Percentiles rank a stretch among this genome's conserved stretches.
Evolutionary conservation across 2,329 filamentous ascomycete genomes (phyloP).

Genomic region (Botrytis elliptica): DNA sequence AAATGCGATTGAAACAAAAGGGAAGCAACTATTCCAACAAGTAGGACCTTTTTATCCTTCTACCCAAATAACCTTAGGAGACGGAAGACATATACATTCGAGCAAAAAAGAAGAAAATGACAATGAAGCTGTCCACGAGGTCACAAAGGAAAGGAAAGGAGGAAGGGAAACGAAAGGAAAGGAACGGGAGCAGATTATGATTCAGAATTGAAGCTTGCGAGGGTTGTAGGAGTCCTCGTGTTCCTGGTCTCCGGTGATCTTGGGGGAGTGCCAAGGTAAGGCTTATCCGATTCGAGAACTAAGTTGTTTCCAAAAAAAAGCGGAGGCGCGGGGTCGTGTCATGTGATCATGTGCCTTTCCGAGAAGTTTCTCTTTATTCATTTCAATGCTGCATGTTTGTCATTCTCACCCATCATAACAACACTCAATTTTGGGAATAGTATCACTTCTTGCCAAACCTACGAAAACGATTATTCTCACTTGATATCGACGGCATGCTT

Average conservation of each 20-base stretch:
- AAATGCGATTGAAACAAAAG: background rate
- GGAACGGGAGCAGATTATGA: background rate
- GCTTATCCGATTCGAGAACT: background rate
- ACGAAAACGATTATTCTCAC: background rate
- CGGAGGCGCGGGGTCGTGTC: background rate
- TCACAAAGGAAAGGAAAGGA: background rate
- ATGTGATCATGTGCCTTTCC: constrained; percentile 3
- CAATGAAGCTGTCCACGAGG: constrained; percentile 2
- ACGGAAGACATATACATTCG: constrained; percentile 14
- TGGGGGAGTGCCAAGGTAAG: background rate
- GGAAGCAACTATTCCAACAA: background rate
- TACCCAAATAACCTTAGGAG: background rate
- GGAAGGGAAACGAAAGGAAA: background rate
- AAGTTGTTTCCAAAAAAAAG: background rate
- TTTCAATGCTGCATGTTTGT: background rate
- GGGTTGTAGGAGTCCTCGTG: background rate
- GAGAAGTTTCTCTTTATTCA: background rate
- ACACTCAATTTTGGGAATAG: background rate
- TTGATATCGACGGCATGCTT: background rate
- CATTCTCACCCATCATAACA: background rate
- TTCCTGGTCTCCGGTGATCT: background rate
- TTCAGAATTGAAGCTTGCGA: background rate
- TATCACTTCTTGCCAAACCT: background rate
- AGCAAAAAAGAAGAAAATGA: background rate
- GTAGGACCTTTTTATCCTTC: background rate